Percentiles rank a stretch among this genome's conserved stretches.
phyloP scores from a whole-genome alignment of 306 rosid genomes.

The Trichosanthes cucumerina region DNA sequence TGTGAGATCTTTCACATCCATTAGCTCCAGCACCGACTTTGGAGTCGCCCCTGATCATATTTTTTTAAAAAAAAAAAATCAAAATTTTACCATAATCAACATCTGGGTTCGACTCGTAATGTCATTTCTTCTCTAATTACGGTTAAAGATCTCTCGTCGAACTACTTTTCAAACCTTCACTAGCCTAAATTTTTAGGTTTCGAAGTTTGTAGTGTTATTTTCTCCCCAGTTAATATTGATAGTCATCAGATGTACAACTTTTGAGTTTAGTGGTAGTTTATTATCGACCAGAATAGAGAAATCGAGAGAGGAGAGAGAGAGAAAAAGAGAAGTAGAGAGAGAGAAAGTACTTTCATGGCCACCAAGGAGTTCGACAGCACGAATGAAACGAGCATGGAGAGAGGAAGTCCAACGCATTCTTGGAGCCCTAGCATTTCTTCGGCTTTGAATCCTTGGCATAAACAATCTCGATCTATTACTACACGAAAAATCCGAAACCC shows the following conservation, averaged over 20 bases:
- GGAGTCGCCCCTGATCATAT: conserved; percentile 79
- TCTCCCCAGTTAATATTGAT: too few species aligned
- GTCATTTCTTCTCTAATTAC: background rate
- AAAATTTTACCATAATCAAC: background rate
- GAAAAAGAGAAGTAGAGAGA: background rate
- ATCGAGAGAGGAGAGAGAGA: background rate
- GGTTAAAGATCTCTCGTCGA: background rate
- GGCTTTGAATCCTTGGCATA: conserved; percentile 35
- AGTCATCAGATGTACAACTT: background rate
- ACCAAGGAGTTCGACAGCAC: conserved; percentile 85
- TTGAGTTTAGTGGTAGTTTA: background rate
- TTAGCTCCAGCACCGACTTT: conserved; percentile 77
- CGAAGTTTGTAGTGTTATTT: background rate
- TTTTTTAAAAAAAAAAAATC: background rate
- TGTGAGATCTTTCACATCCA: conserved; percentile 96
- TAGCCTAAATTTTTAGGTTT: background rate
- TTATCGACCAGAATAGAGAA: background rate
- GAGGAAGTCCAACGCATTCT: conserved; percentile 96
- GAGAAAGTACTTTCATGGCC: conserved; percentile 76
- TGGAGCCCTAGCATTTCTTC: conserved; percentile 78
- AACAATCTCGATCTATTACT: conserved; percentile 23
- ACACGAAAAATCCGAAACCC: conserved; percentile 30
- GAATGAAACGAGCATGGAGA: conserved; percentile 82
- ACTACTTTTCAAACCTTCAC: background rate
- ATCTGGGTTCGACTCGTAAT: background rate